A percentile compares a stretch with the other conserved stretches of the same genome.
Conservation (phyloP, 306 rosid species). For the Malus orientalis region DNA sequence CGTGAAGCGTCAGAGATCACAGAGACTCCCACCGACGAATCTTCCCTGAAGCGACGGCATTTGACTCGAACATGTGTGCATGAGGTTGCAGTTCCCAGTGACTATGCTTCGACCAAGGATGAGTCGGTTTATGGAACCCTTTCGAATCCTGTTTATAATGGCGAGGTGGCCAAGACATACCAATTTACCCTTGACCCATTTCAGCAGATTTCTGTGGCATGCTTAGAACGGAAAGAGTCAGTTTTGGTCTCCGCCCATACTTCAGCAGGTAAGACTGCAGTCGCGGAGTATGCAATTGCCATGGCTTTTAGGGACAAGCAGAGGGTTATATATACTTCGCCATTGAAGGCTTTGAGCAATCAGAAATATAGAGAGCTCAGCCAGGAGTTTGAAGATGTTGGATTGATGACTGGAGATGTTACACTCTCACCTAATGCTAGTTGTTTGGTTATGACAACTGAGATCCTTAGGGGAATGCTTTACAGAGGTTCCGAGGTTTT, state of each 20-base stretch:
- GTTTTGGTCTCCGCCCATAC: constrained; percentile 94
- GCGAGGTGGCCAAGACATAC: constrained; percentile 62
- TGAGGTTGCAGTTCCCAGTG: constrained; percentile 85
- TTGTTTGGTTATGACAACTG: constrained; percentile 88
- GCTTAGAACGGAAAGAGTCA: constrained; percentile 85
- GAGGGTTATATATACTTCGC: constrained; percentile 86
- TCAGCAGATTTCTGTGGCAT: constrained; percentile 76
- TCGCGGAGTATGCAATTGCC: constrained; percentile 94
- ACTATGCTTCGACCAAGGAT: constrained; percentile 43
- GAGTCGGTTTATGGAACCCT: constrained; percentile 68
- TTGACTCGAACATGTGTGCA: constrained; percentile 69
- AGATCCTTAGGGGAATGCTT: constrained; percentile 90
- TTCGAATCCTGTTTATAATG: constrained; percentile 52
- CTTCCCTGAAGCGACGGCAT: constrained; percentile 26
- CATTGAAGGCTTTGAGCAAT: constrained; percentile 83
- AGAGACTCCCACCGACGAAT: constrained; percentile 1
- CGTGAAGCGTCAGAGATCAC: constrained; percentile 18
- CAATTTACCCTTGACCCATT: constrained; percentile 79
- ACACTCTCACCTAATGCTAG: constrained; percentile 81
- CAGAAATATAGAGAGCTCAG: constrained; percentile 86
- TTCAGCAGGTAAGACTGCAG: constrained; percentile 94
- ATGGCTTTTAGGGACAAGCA: constrained; percentile 87
- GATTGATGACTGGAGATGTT: constrained; percentile 95
- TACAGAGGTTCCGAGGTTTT: constrained; percentile 86
- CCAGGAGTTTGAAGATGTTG: constrained; percentile 79